Base-by-base conservation (phyloP, 192 early-diverging fungal species). In the Oehlia diaphana region DNA sequence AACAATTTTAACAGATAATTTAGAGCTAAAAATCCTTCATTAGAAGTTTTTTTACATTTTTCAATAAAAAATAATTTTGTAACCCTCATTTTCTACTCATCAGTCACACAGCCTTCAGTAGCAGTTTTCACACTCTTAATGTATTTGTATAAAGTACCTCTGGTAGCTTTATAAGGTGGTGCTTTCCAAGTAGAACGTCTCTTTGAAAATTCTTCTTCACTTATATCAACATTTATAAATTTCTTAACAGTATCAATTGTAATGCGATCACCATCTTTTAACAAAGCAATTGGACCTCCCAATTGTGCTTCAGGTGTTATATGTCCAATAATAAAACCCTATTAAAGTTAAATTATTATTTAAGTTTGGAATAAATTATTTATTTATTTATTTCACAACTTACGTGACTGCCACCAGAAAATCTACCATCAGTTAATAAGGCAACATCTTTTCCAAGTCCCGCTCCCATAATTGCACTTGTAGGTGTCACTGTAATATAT, bases 251-350 rank as follows among this genome's bases (percentile, higher is more conserved):
- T 96, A 82, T 99, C 96, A 79, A 99, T 96, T 8, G 89, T 83
- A 79, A 99, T 90, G 35, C 88, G 82, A 88, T 99, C 98, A 44
- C 96, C 97, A 82, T 99, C 90, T 63, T 89, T 80, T 72, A 99
- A 86, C 79, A 97, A 90, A 14, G 92, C 98, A 76, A 99, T 94
- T 10, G 98, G 98, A 6, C 98, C 98, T 63, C 98, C 98, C 14
- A 88, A 93, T 82, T 98, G 96, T 6, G 98, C 98, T 85, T 99
- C 98, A 9, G 98, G 98, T 6, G 96, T 94, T 81, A 99, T 96
- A 83, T 99, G 98, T 35, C 98, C 98, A 83, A 99, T 97, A 79
- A 99, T 98, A 81, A 99, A 99, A 47, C 98, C 96, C 90, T 92
- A 79, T 23, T 31, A n/a, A 49, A 8, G 31, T 7, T 23, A 44